Percentiles rank a stretch among this genome's conserved stretches.
These are phyloP conservation scores for Yarrowia sp. DNA, from an alignment of 805 yeast species.

Conservation along the genomic window DNA sequence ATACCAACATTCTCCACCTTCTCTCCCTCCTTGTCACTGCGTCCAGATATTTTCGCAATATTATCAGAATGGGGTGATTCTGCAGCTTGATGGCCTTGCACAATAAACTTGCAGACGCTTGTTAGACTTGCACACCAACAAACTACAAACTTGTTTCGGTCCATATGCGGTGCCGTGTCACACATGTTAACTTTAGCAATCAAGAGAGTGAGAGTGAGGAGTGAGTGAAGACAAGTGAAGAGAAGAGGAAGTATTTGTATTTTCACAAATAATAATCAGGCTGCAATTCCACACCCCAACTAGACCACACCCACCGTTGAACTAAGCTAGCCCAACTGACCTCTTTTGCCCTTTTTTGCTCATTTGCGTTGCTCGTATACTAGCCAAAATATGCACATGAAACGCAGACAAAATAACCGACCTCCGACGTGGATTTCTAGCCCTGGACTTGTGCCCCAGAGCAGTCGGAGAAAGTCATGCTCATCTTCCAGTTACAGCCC, in stretches of 20 bases:
- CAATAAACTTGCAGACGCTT: too few relatives aligned
- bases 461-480: too few relatives aligned
- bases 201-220: not conserved
- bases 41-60: too few relatives aligned
- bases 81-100: conserved; percentile 32
- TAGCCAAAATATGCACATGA: conserved; percentile 28
- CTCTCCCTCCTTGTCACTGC: too few relatives aligned
- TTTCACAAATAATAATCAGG: too few relatives aligned
- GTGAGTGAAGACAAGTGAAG: too few relatives aligned
- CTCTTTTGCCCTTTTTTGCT: too few relatives aligned
- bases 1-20: too few relatives aligned
- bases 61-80: conserved; percentile 30
- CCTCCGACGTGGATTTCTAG: conserved; percentile 6
- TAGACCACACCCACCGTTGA: not conserved
- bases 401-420: conserved; percentile 14
- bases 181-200: conserved; percentile 38
- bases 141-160: conserved; percentile 25
- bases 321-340: not conserved
- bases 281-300: too few relatives aligned
- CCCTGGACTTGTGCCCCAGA: too few relatives aligned
- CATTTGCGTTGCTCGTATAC: conserved; percentile 25
- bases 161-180: conserved; percentile 38
- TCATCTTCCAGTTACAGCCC: conserved; percentile 4
- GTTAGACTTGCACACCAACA: too few relatives aligned
- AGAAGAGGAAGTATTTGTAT: too few relatives aligned